Evolutionary conservation across 83 land plant species (phyloP), one percentile per base, ranked within the genome.

Genomic region (Picea mariana): DNA sequence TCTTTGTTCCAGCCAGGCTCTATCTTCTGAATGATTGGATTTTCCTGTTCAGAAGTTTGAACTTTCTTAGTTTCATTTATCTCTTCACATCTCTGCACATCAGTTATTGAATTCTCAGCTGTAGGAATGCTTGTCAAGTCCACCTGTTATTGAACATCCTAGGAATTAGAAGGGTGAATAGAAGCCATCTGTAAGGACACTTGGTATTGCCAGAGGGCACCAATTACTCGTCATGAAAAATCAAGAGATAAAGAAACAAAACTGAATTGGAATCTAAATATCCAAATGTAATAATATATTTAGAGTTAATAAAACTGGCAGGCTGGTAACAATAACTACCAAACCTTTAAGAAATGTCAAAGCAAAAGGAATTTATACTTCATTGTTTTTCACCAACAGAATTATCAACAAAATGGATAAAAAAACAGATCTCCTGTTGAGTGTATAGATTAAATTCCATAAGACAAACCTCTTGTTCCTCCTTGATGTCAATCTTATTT

Each of bases 391-490:
- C 34, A 31, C 34, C 34, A 31, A 31, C 34, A 31, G 34, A 31
- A 31, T 47, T 18, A 40, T 0, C 75, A 71, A 24, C 24, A 18
- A 38, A 17, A 20, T 6, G 12, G 18, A 6, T 40, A 40, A 38
- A 38, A 40, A 65, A 65, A 65, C 3, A 44, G 24, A 21, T 9
- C 24, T 44, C 13, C n/a, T 38, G 40, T 69, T 71, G 9, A 18
- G 6, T 67, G 26, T 20, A 71, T 38, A 71, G 20, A 71, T 27
- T 71, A 40, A 71, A 38, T 71, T 38, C 75, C 9, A 71, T n/a
- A 71, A 71, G 49, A 71, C 47, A 34, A 71, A 71, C 75, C 75
- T 71, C 75, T 40, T 71, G 49, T 71, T 71, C 47, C 23, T 71
- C 75, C 52, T 71, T 34, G 75, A 71, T 40, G 8, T 71, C 52